These are phyloP conservation scores for Chaetomium strumarium DNA, from an alignment of 2,329 filamentous ascomycete species.

Conservation along the genomic window DNA sequence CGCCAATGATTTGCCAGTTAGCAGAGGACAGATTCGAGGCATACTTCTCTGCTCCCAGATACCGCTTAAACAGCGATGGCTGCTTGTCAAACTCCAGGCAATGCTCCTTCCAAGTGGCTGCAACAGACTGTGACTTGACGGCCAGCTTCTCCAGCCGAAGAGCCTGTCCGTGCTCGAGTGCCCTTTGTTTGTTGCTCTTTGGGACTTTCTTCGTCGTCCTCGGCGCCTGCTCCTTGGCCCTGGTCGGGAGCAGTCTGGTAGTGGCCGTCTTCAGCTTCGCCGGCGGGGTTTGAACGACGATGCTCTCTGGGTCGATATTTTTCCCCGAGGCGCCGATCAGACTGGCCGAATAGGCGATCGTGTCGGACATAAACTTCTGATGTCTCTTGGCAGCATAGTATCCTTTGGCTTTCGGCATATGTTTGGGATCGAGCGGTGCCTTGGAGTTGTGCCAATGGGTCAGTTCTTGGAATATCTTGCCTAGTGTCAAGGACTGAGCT, in stretches of 20 bases:
- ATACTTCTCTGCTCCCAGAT: not conserved
- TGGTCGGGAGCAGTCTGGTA: no score
- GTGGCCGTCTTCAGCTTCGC: not conserved
- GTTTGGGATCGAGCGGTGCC: not conserved
- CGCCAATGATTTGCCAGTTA: not conserved
- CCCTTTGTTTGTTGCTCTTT: not conserved
- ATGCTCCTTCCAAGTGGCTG: not conserved
- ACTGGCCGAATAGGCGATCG: slow-evolving; percentile 1
- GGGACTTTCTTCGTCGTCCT: not conserved
- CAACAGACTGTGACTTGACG: not conserved
- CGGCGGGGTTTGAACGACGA: not conserved
- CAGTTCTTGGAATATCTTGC: not conserved
- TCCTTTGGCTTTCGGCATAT: not conserved
- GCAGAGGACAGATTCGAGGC: not conserved
- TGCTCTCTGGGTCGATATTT: not conserved
- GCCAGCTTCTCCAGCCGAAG: not conserved
- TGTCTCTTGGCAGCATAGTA: not conserved
- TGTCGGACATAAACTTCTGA: slow-evolving; percentile 2
- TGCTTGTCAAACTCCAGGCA: not conserved
- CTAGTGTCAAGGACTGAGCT: not conserved
- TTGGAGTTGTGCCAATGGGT: not conserved
- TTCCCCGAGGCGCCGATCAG: not conserved
- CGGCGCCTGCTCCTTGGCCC: not conserved
- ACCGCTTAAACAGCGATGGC: not conserved
- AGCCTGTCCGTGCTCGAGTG: not conserved